Evolutionary conservation across 1,284 basidiomycete genomes (phyloP).

Genomic region (Microbotryum violaceum): DNA sequence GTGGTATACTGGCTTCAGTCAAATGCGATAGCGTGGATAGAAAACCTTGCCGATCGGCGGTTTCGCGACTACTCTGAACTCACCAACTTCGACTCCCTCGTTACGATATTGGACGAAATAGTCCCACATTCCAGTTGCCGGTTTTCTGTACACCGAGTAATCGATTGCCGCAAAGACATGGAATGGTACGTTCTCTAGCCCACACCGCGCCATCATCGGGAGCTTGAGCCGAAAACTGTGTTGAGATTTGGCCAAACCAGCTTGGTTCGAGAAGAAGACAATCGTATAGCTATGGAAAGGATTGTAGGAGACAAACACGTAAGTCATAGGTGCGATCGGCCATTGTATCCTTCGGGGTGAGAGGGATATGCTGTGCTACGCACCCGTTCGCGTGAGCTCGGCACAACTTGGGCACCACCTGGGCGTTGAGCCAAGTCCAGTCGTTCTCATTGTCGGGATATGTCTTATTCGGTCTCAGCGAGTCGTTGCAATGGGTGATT

Average conservation of each 20-base stretch:
- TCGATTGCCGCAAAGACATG: constrained; percentile 67
- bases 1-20: neutral
- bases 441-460: constrained; percentile 47
- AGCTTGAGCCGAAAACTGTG: constrained; percentile 70
- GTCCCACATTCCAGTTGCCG: constrained; percentile 79
- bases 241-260: constrained; percentile 39
- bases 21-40: neutral
- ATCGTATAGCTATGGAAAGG: constrained; percentile 49
- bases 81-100: constrained; percentile 59
- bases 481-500: constrained; percentile 45
- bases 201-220: constrained; percentile 47
- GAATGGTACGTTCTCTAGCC: constrained; percentile 64
- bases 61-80: constrained; percentile 13
- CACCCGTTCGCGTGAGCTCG: constrained; percentile 57
- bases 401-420: constrained; percentile 59
- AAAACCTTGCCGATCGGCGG: too few relatives aligned
- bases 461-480: constrained; percentile 49
- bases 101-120: constrained; percentile 57
- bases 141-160: constrained; percentile 75
- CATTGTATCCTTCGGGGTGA: neutral
- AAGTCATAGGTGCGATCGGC: neutral
- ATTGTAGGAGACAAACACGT: neutral
- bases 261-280: constrained; percentile 70
- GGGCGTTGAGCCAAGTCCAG: constrained; percentile 70
- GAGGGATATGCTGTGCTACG: constrained; percentile 28